Percentiles rank a stretch among this genome's conserved stretches.
Evolutionary conservation across 1,139 yeast genomes (phyloP).

Genomic region (Suhomyces terraborum): DNA sequence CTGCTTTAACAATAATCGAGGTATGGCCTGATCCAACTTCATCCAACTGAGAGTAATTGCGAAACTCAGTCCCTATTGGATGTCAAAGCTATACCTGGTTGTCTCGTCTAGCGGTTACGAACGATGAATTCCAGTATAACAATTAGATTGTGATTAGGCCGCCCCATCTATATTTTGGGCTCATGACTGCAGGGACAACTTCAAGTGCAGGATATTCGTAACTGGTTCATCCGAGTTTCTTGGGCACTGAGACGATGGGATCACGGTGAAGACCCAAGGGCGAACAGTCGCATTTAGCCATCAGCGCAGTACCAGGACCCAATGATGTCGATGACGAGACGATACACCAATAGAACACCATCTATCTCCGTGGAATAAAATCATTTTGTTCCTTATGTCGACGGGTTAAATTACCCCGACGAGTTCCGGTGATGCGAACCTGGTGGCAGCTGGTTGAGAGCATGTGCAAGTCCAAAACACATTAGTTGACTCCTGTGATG

Average conservation of each 20-base stretch:
- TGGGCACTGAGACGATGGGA: too few species aligned
- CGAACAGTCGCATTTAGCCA: too few species aligned
- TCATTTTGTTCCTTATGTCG: too few species aligned
- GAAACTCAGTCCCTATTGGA: background rate
- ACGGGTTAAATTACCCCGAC: background rate
- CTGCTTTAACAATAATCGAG: too few species aligned
- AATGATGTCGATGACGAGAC: too few species aligned
- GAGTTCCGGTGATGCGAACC: background rate
- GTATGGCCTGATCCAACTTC: too few species aligned
- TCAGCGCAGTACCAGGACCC: too few species aligned
- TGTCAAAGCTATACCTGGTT: background rate
- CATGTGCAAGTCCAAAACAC: background rate
- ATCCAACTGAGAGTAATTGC: background rate
- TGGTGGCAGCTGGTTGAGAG: background rate
- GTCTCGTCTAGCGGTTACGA: constrained; percentile 5
- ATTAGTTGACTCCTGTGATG: background rate
- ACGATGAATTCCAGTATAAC: too few species aligned
- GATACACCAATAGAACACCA: too few species aligned
- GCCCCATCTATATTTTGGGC: constrained; percentile 1
- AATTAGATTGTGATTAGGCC: constrained; percentile 4
- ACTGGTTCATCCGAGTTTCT: background rate
- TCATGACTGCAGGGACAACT: background rate
- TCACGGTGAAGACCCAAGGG: too few species aligned
- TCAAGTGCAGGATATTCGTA: constrained; percentile 2
- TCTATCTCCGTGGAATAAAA: too few species aligned